A percentile compares a stretch with the other conserved stretches of the same genome.
phyloP scores from a whole-genome alignment of 768 basidiomycete species.

The Rhodotorula taiwanensis region DNA sequence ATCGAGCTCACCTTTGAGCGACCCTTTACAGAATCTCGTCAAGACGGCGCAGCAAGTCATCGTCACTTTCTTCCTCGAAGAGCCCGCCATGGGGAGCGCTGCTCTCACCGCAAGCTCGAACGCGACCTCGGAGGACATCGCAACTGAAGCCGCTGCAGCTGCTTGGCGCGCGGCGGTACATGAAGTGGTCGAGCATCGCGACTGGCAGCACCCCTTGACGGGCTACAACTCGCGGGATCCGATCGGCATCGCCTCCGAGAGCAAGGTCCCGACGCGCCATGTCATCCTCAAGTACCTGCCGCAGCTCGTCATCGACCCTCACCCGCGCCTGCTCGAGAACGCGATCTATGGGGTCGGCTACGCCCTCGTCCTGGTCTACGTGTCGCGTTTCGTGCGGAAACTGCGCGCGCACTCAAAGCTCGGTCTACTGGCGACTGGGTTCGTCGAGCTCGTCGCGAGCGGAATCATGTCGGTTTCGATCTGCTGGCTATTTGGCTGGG shows the following conservation, averaged over 20 bases:
- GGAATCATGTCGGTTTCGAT: conserved; percentile 90
- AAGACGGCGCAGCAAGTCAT: conserved; percentile 59
- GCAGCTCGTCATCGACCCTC: conserved; percentile 19
- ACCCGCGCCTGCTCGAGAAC: conserved; percentile 52
- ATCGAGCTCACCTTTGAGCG: background rate
- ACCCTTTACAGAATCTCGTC: conserved; percentile 47
- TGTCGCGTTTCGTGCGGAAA: conserved; percentile 64
- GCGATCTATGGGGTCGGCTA: conserved; percentile 60
- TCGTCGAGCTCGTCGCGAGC: conserved; percentile 87
- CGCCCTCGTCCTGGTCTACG: conserved; percentile 64
- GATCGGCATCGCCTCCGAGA: conserved; percentile 14
- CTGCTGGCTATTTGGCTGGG: conserved; percentile 80
- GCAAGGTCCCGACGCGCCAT: background rate
- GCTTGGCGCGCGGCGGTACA: conserved; percentile 37
- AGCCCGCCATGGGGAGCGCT: conserved; percentile 47
- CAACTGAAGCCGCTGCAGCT: conserved; percentile 46
- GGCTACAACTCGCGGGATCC: background rate
- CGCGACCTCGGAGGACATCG: conserved; percentile 32
- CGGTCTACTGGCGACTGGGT: conserved; percentile 85
- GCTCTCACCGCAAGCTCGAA: conserved; percentile 44
- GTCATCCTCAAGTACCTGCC: conserved; percentile 38
- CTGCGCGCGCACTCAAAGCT: conserved; percentile 62
- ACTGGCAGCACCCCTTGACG: background rate
- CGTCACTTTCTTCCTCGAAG: conserved; percentile 74
- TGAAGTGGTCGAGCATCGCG: conserved; percentile 14